phyloP scores from a whole-genome alignment of 2,329 filamentous ascomycete species.

The Cryphonectria radicalis region DNA sequence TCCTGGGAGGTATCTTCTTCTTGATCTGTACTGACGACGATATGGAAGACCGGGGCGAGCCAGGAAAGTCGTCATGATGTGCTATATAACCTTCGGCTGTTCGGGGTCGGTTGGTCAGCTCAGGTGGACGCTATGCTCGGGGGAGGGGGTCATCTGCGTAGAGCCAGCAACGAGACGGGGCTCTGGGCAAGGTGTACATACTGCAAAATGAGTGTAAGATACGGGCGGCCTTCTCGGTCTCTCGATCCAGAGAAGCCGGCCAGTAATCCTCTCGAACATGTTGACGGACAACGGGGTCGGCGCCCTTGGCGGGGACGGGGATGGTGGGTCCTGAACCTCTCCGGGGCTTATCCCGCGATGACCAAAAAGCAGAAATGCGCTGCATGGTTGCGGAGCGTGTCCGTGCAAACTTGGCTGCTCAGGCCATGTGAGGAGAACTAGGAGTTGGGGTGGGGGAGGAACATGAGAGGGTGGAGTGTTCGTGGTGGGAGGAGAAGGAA shows the following conservation, averaged over 20 bases:
- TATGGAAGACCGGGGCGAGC: conserved; percentile 23
- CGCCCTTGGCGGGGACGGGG: conserved; percentile 9
- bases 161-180: neutral
- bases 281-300: conserved; percentile 33
- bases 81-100: conserved; percentile 28
- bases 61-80: conserved; percentile 17
- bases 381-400: conserved; percentile 43
- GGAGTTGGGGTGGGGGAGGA: conserved; percentile 27
- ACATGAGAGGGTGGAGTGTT: conserved; percentile 22
- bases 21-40: conserved; percentile 48
- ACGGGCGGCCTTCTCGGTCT: conserved; percentile 88
- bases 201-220: conserved; percentile 91
- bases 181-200: conserved; percentile 47
- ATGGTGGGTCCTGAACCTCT: conserved; percentile 12
- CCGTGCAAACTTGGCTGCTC: conserved; percentile 16
- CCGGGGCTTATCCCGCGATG: conserved; percentile 42
- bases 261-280: conserved; percentile 40
- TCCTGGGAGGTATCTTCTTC: conserved; percentile 84
- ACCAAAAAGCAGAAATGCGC: conserved; percentile 51
- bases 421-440: conserved; percentile 28
- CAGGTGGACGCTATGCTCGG: neutral
- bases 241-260: conserved; percentile 75
- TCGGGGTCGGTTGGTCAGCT: conserved; percentile 10
- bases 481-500: neutral
- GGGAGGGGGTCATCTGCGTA: too few species aligned